phyloP scores from a whole-genome alignment of 1,139 yeast genomes.

The Yamadazyma songkhlaensis region DNA sequence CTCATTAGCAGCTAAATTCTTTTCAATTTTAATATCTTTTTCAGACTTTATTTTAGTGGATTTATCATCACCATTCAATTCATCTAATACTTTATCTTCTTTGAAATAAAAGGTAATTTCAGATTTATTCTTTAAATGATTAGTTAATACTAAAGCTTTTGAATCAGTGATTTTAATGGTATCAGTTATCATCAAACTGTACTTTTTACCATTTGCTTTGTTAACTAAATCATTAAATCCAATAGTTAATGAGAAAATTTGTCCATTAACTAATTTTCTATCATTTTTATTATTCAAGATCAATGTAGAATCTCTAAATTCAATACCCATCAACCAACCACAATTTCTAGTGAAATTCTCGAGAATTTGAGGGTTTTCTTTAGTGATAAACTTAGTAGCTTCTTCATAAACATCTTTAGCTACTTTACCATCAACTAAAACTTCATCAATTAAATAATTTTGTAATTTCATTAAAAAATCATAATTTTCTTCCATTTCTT shows the following conservation, averaged over 20 bases:
- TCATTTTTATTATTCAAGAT: slow-evolving; percentile 74
- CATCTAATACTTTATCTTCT: slow-evolving; percentile 46
- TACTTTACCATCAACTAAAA: slow-evolving; percentile 64
- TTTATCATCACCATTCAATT: slow-evolving; percentile 13
- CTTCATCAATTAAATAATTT: slow-evolving; percentile 48
- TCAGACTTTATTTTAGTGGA: slow-evolving; percentile 29
- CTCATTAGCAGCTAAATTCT: slow-evolving; percentile 27
- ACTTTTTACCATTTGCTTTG: slow-evolving; percentile 46
- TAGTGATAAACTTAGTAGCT: slow-evolving; percentile 56
- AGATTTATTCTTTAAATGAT: slow-evolving; percentile 66
- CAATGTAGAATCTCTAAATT: slow-evolving; percentile 78
- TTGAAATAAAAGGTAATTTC: slow-evolving; percentile 85
- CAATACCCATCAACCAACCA: slow-evolving; percentile 91
- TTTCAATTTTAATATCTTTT: slow-evolving; percentile 31
- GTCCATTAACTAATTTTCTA: slow-evolving; percentile 65
- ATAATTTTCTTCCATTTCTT: slow-evolving; percentile 74
- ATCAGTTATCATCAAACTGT: slow-evolving; percentile 78
- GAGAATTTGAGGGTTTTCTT: slow-evolving; percentile 61
- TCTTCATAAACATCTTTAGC: slow-evolving; percentile 68
- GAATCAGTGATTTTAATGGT: slow-evolving; percentile 69
- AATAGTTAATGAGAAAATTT: slow-evolving; percentile 70
- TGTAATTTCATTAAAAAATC: slow-evolving; percentile 73
- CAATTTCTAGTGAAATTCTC: slow-evolving; percentile 71
- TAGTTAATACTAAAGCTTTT: slow-evolving; percentile 67
- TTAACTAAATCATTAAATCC: slow-evolving; percentile 69